Base-by-base conservation (phyloP, 1,284 basidiomycete genomes). In the Hymenochaete sp. region DNA sequence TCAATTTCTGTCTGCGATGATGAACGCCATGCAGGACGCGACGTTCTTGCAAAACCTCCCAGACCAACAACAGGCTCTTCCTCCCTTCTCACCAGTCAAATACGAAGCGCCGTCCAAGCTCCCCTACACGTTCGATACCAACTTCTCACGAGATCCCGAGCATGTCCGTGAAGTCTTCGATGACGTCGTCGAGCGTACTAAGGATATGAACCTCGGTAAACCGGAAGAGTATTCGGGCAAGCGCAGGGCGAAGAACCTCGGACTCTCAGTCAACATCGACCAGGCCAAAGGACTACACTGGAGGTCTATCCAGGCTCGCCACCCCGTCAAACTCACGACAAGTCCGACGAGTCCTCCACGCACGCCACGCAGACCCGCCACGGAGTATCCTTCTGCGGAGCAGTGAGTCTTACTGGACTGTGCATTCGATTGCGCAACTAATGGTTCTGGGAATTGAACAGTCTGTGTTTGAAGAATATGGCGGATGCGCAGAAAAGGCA, bases 221-320 rank as follows among this genome's bases (percentile, higher is more conserved):
- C 6, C 66, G 59, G 10, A 70, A 68, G 0, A 50, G 61, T 10
- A 70, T 67, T 18, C 29, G 54, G 73, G 73, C 1, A 67, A 66
- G 38, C 64, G 56, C 2, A 67, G 62, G 22, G 76, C 77, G 7
- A 51, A 49, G 14, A 51, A 54, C 19, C 63, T 70, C 10, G 62
- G 66, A 8, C 67, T 78, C 6, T 52, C 49, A 24, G 58, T 79
- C 35, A 61, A 73, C 56, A 65, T 66, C 22, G 42, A 53, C 7
- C 61, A 60, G 28, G 76, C 77, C 7, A 45, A 42, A 33, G 24
- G 39, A 19, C 40, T 50, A 3, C 38, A 46, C 22, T 50, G 48
- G 48, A 36, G 40, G 2, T 46, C 48, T 2, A 50, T 50, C n/a
- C 48, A 50, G 39, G 44, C 44, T 4, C 43, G 48, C 14, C 38